Base-by-base conservation (phyloP, 2,329 filamentous ascomycete species). In the Amesomyces nigricolor region DNA sequence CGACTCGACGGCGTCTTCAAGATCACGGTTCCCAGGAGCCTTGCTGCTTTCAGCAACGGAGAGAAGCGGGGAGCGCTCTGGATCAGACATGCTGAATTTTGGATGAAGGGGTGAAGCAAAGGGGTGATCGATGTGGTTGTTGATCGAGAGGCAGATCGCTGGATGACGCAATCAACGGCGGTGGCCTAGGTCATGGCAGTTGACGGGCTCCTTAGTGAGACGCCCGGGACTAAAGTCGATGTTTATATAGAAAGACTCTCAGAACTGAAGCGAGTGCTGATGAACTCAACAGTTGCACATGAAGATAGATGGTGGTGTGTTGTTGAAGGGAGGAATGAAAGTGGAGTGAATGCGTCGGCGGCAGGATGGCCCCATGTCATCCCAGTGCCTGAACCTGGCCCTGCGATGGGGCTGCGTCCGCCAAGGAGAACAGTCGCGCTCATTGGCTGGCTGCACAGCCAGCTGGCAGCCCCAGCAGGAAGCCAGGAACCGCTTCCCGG, bases 51-150 rank as follows among this genome's bases (percentile, higher is more conserved):
- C 63, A 37, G 70, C 66, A 32, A 67, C 64, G 13, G 72, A 66
- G 44, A 78, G 70, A 56, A 80, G 68, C 38, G 75, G 76, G 19
- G 75, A 71, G 58, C 68, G 69, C 65, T 79, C 77, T 52, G 72
- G 65, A 51, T 72, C 68, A 26, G 77, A 64, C 77, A 80, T 79
- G 5, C 35, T 40, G 32, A 13, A 32, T 26, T 57, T 51, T 16
- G 22, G 32, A 44, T 13, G 37, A 39, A 47, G 32, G 22, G 10
- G 35, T 30, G 50, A 45, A n/a, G 29, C 2, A 22, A 37, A 13
- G 42, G 14, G 16, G 37, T 14, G 13, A 10, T 26, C 40, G 26
- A 22, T n/a, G 38, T 40, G n/a, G 14, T 26, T n/a, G n/a, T n/a
- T 11, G 10, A 26, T 17, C 26, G 5, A 13, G 13, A 19, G 14